Percentiles rank a stretch among this genome's conserved stretches.
These are phyloP conservation scores for Ploettnerulaceae sp. DNA, from an alignment of 2,329 filamentous ascomycete species.

Conservation along the genomic window DNA sequence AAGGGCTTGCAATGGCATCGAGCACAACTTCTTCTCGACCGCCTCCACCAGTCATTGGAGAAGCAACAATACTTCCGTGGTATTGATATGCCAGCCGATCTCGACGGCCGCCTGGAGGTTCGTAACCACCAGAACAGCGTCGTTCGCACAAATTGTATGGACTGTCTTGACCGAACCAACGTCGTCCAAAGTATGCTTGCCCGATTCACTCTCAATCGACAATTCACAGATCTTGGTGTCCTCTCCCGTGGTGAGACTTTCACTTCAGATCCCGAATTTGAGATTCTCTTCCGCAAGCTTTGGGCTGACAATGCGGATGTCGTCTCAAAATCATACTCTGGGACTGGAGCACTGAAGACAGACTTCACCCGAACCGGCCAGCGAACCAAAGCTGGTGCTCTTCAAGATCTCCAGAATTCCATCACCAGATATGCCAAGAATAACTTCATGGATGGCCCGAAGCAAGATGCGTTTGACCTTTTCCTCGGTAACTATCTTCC, in stretches of 20 bases:
- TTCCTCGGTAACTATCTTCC: slow-evolving; percentile 86
- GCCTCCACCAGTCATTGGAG: slow-evolving; percentile 68
- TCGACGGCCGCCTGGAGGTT: slow-evolving; percentile 69
- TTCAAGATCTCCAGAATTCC: slow-evolving; percentile 85
- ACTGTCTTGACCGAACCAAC: slow-evolving; percentile 95
- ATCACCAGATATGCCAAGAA: slow-evolving; percentile 86
- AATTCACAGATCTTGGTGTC: slow-evolving; percentile 79
- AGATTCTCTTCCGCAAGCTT: slow-evolving; percentile 89
- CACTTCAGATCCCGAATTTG: slow-evolving; percentile 75
- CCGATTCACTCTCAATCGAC: slow-evolving; percentile 80
- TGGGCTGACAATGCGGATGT: slow-evolving; percentile 99
- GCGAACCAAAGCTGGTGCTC: slow-evolving; percentile 76
- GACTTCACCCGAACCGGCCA: slow-evolving; percentile 94
- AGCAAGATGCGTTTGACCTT: slow-evolving; percentile 92
- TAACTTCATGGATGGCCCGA: slow-evolving; percentile 90
- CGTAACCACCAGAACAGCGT: slow-evolving; percentile 81
- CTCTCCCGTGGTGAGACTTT: slow-evolving; percentile 72
- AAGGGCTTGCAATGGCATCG: slow-evolving; percentile 93
- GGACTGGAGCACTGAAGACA: slow-evolving; percentile 95
- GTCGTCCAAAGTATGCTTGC: slow-evolving; percentile 97
- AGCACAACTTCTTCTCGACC: slow-evolving; percentile 79
- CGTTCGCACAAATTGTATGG: slow-evolving; percentile 98
- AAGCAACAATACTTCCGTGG: slow-evolving; percentile 90
- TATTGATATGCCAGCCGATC: slow-evolving; percentile 72
- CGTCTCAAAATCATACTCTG: slow-evolving; percentile 87